Evolutionary conservation across 768 basidiomycete genomes (phyloP), one percentile per base, ranked within the genome.

Genomic region (Naganishia vishniacii): DNA sequence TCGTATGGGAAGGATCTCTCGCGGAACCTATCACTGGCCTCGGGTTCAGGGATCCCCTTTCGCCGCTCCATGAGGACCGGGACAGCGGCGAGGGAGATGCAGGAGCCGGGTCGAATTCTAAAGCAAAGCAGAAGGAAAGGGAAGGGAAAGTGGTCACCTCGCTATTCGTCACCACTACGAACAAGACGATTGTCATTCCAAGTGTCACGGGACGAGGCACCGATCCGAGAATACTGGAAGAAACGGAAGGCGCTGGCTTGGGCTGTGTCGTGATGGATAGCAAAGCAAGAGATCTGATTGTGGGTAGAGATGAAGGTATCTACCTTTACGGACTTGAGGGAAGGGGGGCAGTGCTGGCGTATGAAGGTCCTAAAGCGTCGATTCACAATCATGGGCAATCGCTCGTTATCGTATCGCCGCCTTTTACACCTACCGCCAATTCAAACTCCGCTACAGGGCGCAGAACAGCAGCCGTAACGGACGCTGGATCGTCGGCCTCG

Each of bases 21-120:
- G 82, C 84, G 0, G 93, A 99, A 72, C 92, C 94, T 0, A 86
- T 98, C 61, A 97, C 94, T 0, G 92, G 89, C 3, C 83, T 98
- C 1, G 91, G 90, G 0, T 94, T 98, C 79, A 83, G 84, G 20
- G 87, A 89, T 72, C 81, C 86, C 23, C 34, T 56, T 37, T 56
- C 53, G n/a, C 53, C 53, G 0, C 71, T 78, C 2, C 4, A 65
- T 41, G 13, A 65, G 26, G 26, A 61, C n/a, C n/a, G n/a, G 4
- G 70, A 75, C n/a, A 75, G 80, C 2, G 68, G 59, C 0, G 48
- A 59, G 23, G 53, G 67, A 5, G 53, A 67, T 20, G 37, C 59
- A 15, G 48, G 42, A 2, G 23, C 66, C 9, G 63, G 48, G 1
- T 80, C 61, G 15, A 44, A 37, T 18, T 4, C 31, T 20, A 47